Evolutionary conservation across 208 protist species (phyloP).

Genomic region (Trypanosoma brucei): DNA sequence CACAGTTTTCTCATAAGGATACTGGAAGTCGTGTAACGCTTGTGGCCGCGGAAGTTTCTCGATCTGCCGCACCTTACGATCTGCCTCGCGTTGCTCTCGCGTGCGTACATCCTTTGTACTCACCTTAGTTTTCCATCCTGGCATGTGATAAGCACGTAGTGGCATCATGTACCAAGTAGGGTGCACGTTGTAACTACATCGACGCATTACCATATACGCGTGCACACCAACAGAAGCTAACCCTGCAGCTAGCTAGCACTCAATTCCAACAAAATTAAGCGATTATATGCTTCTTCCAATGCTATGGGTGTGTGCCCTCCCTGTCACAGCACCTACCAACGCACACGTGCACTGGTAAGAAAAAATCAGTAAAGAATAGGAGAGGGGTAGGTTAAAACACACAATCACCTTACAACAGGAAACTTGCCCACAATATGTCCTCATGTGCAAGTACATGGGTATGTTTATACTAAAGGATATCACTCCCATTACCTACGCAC

Average conservation of each 20-base stretch:
- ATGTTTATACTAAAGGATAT: too few species aligned
- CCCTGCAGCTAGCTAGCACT: background rate
- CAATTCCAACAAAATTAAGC: too few species aligned
- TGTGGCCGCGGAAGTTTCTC: conserved; percentile 84
- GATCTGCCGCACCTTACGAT: conserved; percentile 84
- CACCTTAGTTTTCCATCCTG: conserved; percentile 80
- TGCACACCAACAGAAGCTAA: background rate
- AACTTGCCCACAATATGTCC: too few species aligned
- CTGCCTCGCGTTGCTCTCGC: conserved; percentile 81
- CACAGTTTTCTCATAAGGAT: conserved; percentile 87
- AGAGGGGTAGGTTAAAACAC: too few species aligned
- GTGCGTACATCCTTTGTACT: conserved; percentile 84
- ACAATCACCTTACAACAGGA: too few species aligned
- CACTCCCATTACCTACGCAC: too few species aligned
- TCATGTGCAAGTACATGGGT: too few species aligned
- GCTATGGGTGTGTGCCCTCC: too few species aligned
- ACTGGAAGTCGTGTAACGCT: conserved; percentile 87
- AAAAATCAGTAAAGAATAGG: too few species aligned
- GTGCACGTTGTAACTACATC: background rate
- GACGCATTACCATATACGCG: background rate
- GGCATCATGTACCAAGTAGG: background rate
- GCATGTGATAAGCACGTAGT: conserved; percentile 54
- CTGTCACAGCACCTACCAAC: too few species aligned
- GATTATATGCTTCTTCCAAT: too few species aligned
- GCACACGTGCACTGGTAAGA: too few species aligned